phyloP scores from a whole-genome alignment of 2,329 filamentous ascomycete genomes.

The Ophiostoma novo-ulmi region DNA sequence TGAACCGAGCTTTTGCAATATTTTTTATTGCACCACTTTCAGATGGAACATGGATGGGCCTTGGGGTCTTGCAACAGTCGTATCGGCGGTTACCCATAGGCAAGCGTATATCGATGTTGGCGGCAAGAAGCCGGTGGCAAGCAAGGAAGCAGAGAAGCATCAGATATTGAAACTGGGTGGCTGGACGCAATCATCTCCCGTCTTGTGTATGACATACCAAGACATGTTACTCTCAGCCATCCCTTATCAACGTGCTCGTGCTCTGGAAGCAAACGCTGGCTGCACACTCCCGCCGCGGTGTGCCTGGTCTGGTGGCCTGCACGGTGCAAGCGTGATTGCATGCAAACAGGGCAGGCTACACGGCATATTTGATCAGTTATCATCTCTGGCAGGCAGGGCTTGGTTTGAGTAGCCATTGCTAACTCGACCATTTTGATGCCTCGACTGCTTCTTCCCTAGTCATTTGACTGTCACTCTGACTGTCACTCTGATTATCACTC shows the following conservation, averaged over 20 bases:
- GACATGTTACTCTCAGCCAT: not conserved
- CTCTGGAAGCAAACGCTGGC: not conserved
- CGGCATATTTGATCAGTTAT: not conserved
- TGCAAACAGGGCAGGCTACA: constrained; percentile 10
- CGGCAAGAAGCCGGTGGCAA: not conserved
- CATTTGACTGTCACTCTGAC: not conserved
- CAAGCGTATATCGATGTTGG: not conserved
- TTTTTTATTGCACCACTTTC: not conserved
- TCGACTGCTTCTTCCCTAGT: not conserved
- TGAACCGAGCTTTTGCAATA: not conserved
- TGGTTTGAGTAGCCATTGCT: not conserved
- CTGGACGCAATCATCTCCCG: not conserved
- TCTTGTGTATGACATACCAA: not conserved
- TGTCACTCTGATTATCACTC: too few species aligned
- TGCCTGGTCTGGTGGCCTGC: not conserved
- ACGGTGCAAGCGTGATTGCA: constrained; percentile 1
- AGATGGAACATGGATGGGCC: not conserved
- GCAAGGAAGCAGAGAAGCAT: not conserved
- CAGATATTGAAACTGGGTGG: not conserved
- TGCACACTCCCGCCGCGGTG: constrained; percentile 9
- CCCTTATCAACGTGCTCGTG: not conserved
- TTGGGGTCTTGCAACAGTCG: constrained; percentile 8
- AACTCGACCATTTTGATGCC: not conserved
- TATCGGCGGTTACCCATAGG: constrained; percentile 12
- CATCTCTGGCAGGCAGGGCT: not conserved